These are phyloP conservation scores for Actinomortierella wolfii DNA, from an alignment of 371 early-diverging fungal species.

Conservation along the genomic window DNA sequence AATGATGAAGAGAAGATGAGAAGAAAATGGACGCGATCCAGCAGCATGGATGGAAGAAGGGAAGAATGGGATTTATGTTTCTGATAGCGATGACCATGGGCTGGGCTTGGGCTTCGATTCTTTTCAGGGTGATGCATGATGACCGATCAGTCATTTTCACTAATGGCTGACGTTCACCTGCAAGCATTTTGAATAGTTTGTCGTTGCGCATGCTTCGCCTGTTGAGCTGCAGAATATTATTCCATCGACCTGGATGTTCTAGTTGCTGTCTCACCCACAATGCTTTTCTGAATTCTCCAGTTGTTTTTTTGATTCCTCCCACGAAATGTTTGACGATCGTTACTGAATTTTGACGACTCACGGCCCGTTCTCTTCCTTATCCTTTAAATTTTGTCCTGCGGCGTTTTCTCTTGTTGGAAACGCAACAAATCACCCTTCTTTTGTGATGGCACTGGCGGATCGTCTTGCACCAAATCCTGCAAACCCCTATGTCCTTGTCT, in stretches of 20 bases:
- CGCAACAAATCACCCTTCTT: constrained; percentile 4
- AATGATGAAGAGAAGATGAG: constrained; percentile 33
- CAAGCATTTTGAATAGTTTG: neutral
- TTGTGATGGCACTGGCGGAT: constrained; percentile 5
- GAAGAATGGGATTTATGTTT: neutral
- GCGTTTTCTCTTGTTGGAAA: too few relatives aligned
- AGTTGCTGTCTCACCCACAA: too few relatives aligned
- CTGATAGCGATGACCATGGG: too few relatives aligned
- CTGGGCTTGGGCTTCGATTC: too few relatives aligned
- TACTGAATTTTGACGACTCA: constrained; percentile 46
- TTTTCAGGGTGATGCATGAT: too few relatives aligned
- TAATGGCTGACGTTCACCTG: neutral
- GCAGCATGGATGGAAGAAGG: constrained; percentile 6
- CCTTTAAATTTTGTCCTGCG: neutral
- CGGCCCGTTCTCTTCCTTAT: constrained; percentile 15
- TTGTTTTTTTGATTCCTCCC: constrained; percentile 48
- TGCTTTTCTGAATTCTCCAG: constrained; percentile 23
- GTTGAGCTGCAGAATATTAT: neutral
- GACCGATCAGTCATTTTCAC: neutral
- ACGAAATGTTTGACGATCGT: constrained; percentile 43
- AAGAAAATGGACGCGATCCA: neutral
- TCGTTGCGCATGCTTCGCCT: neutral
- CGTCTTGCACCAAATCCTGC: constrained; percentile 2
- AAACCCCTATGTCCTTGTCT: constrained; percentile 4
- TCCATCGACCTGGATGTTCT: too few relatives aligned